Base-by-base conservation (phyloP, 2,329 filamentous ascomycete genomes). In the Hansfordia pulvinata region DNA sequence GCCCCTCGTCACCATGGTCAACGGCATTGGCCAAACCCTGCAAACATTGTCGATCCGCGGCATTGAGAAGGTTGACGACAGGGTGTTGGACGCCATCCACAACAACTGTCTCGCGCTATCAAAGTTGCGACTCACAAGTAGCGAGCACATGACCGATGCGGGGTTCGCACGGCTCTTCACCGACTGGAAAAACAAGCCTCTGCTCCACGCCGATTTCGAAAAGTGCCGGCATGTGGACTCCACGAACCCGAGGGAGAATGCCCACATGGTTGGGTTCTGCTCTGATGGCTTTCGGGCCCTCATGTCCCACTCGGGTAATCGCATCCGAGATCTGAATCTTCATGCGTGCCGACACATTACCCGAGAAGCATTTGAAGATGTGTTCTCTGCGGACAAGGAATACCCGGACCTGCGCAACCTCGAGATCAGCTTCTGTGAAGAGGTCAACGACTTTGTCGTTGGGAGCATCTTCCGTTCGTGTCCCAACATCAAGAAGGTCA, bases 81-180 rank as follows among this genome's bases (percentile, higher is more conserved):
- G 59, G 4, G 58, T 93, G 2, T 64, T 94, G 2, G 61, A 70
- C 24, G 61, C 69, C 1, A 76, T 94, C 30, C 79, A 84, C 46
- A 53, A 66, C 5, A 61, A 73, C 20, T 93, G 85, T 50, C 62
- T 53, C 6, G 54, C 59, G 2, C 62, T 96, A 10, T 52, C 48
- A 28, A 94, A 94, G 46, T 64, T 96, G 11, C 79, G 86, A 26
- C 71, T 96, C 39, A 79, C 76, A 1, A 75, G 83, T 36, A 92
- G 83, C 48, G 68, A 78, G 39, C 52, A 60, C 8, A 77, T 80
- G 53, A 85, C 79, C 0, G 86, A 96, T 46, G 61, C 62, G 4
- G 83, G 69, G 3, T 88, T 85, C 36, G 65, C 60, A 2, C 53
- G 61, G 2, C 66, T 96, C 8, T 94, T 94, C 52, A 71, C 57